Conservation (phyloP, 1,284 basidiomycete genomes). For the Tilletia horrida region DNA sequence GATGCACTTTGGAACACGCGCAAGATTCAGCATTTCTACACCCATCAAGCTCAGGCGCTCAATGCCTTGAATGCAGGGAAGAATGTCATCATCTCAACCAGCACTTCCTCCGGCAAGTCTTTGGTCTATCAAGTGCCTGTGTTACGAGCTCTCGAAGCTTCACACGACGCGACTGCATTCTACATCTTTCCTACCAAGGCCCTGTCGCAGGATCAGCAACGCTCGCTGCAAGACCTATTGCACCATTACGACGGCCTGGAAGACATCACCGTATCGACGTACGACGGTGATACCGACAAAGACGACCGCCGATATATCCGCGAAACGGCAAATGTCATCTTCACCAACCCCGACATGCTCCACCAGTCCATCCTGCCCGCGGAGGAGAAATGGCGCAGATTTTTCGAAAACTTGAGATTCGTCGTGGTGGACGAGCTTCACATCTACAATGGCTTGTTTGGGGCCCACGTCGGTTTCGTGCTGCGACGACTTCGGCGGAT, state of each 20-base stretch:
- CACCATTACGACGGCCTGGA: slow-evolving; percentile 65
- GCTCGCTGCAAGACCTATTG: slow-evolving; percentile 59
- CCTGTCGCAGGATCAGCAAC: slow-evolving; percentile 80
- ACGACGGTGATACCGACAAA: slow-evolving; percentile 81
- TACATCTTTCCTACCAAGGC: slow-evolving; percentile 93
- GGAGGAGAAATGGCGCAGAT: slow-evolving; percentile 79
- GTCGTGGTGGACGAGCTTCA: slow-evolving; percentile 82
- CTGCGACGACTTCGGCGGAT: slow-evolving; percentile 65
- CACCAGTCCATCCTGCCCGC: slow-evolving; percentile 80
- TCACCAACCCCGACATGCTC: slow-evolving; percentile 70
- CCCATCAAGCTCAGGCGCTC: slow-evolving; percentile 76
- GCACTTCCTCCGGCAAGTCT: slow-evolving; percentile 87
- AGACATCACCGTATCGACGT: slow-evolving; percentile 68
- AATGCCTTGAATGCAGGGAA: slow-evolving; percentile 64
- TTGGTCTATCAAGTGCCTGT: slow-evolving; percentile 74
- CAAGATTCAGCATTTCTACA: slow-evolving; percentile 69
- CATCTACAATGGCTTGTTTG: slow-evolving; percentile 62
- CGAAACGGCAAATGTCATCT: slow-evolving; percentile 56
- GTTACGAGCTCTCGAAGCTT: slow-evolving; percentile 66
- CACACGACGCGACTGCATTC: slow-evolving; percentile 68
- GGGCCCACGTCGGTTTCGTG: slow-evolving; percentile 46
- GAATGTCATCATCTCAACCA: slow-evolving; percentile 83
- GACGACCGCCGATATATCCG: slow-evolving; percentile 59
- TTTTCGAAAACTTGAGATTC: slow-evolving; percentile 66
- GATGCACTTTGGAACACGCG: slow-evolving; percentile 66